Percentiles rank a stretch among this genome's conserved stretches.
Conservation (phyloP, 169 alveolate species). For the Plasmodium ovale region DNA sequence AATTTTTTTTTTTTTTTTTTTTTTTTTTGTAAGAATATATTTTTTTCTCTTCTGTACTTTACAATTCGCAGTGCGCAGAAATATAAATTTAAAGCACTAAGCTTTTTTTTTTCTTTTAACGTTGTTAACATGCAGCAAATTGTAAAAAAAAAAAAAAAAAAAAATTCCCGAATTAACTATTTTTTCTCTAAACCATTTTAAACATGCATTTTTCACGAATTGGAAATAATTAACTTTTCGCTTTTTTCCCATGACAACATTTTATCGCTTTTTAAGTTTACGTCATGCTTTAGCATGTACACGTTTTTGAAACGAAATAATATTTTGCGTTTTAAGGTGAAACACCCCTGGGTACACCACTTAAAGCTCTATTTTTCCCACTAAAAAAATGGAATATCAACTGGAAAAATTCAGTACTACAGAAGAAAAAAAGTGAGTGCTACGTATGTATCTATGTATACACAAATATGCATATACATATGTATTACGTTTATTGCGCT, state of each 20-base stretch:
- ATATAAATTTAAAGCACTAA: no score
- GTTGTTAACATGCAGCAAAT: not conserved
- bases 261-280: not conserved
- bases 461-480: no score
- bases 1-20: no score
- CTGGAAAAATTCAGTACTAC: no score
- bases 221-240: not conserved
- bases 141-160: not conserved
- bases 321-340: not conserved
- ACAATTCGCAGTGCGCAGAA: no score
- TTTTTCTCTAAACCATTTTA: not conserved
- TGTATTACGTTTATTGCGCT: no score
- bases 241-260: not conserved
- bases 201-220: not conserved
- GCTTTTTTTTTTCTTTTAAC: no score
- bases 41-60: no score
- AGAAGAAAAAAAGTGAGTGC: no score
- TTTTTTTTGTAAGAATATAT: no score
- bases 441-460: no score
- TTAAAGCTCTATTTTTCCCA: constrained; percentile 64
- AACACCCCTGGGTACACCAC: constrained; percentile 40
- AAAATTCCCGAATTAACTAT: no score
- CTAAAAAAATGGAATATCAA: not conserved
- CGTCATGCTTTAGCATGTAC: not conserved
- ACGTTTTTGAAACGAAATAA: constrained; percentile 7